Percentiles rank a stretch among this genome's conserved stretches.
Evolutionary conservation across 306 rosid genomes (phyloP).

Genomic region (Rosa rugosa): DNA sequence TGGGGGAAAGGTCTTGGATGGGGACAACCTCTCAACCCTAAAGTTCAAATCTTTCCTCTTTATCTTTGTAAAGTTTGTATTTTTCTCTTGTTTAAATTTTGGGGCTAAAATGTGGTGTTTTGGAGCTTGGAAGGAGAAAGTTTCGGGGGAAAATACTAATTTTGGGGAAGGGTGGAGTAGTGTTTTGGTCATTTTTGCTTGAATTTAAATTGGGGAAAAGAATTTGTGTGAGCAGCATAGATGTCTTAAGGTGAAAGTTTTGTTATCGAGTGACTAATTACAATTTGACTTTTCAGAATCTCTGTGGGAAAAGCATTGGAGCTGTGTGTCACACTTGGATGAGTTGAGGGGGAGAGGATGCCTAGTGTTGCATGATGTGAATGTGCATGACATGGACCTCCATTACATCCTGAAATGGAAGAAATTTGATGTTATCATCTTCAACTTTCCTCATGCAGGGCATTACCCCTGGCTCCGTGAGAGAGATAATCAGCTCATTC

Average conservation of each 20-base stretch:
- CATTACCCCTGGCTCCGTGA: slow-evolving; percentile 19
- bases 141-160: too few species aligned
- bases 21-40: not conserved
- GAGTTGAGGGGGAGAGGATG: slow-evolving; percentile 25
- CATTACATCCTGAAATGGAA: not conserved
- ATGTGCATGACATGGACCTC: slow-evolving; percentile 20
- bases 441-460: slow-evolving; percentile 43
- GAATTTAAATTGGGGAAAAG: not conserved
- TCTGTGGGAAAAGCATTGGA: not conserved
- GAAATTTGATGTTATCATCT: slow-evolving; percentile 28
- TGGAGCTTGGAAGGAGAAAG: not conserved
- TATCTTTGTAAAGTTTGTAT: not conserved
- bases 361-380: slow-evolving; percentile 22
- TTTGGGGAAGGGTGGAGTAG: not conserved
- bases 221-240: not conserved
- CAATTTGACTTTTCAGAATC: not conserved
- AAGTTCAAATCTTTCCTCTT: not conserved
- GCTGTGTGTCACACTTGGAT: not conserved
- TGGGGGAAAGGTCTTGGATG: not conserved
- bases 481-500: not conserved
- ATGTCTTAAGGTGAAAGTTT: not conserved
- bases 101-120: not conserved
- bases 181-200: not conserved
- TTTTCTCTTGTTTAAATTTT: not conserved
- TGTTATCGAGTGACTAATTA: not conserved